Conservation (phyloP, 352 stramenopile genomes). For the Paralagenidium karlingii region DNA sequence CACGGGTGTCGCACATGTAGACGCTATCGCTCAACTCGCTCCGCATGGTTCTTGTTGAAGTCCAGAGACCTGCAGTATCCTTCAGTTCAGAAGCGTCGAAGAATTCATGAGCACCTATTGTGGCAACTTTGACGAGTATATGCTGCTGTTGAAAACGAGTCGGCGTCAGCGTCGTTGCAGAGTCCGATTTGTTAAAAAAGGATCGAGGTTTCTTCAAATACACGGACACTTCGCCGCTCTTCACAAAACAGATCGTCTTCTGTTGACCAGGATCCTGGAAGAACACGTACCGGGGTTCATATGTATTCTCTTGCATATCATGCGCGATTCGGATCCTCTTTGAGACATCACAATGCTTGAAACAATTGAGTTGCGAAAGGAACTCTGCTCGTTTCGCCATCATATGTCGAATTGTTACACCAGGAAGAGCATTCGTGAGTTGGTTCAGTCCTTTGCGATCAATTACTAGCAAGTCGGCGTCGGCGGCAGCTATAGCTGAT, state of each 20-base stretch:
- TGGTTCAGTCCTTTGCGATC: constrained; percentile 35
- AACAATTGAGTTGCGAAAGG: constrained; percentile 38
- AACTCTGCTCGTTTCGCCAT: constrained; percentile 67
- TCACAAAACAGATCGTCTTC: constrained; percentile 53
- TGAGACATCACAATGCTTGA: constrained; percentile 38
- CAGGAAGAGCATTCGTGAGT: constrained; percentile 23
- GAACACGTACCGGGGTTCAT: constrained; percentile 51
- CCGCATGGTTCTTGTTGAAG: too few relatives aligned
- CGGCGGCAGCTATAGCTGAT: constrained; percentile 39
- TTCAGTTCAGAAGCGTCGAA: too few relatives aligned
- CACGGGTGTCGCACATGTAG: constrained; percentile 46
- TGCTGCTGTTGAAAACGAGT: neutral
- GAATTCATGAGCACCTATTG: constrained; percentile 55
- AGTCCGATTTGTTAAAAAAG: neutral
- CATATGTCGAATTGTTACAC: constrained; percentile 47
- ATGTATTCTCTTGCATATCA: constrained; percentile 37
- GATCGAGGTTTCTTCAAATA: constrained; percentile 17
- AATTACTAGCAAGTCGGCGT: constrained; percentile 62
- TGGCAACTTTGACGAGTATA: constrained; percentile 42
- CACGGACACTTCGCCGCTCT: constrained; percentile 51
- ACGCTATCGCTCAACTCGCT: too few relatives aligned
- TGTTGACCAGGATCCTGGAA: constrained; percentile 29
- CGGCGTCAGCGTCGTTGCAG: neutral
- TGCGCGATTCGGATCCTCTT: constrained; percentile 66
- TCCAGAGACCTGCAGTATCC: too few relatives aligned